Conservation (phyloP, 2,329 filamentous ascomycete species). For the Ceratocystis huliohia region DNA sequence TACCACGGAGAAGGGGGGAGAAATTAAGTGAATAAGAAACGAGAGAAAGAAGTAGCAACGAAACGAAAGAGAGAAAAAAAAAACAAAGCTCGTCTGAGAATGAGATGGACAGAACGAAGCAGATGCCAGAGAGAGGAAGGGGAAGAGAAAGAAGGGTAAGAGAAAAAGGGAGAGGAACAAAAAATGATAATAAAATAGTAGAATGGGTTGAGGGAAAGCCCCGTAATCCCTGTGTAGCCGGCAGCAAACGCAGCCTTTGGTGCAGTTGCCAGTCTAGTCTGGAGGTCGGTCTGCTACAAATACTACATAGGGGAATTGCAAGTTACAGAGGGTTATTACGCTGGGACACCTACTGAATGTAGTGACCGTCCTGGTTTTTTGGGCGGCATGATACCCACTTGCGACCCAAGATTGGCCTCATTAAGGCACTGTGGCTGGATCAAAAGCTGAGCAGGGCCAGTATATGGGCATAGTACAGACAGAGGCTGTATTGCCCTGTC, state of each 20-base stretch:
- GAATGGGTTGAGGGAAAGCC: background rate
- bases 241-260: background rate
- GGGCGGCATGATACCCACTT: background rate
- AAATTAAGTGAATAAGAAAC: slow-evolving; percentile 17
- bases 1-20: slow-evolving; percentile 9
- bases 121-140: background rate
- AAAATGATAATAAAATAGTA: background rate
- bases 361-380: too few relatives aligned
- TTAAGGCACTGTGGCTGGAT: too few relatives aligned
- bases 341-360: too few relatives aligned
- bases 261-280: background rate
- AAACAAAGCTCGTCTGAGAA: background rate
- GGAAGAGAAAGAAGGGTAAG: background rate
- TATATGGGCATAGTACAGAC: background rate
- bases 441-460: too few relatives aligned
- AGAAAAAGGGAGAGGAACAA: background rate
- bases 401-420: too few relatives aligned
- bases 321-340: too few relatives aligned
- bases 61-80: background rate
- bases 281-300: too few relatives aligned
- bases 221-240: background rate
- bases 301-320: too few relatives aligned
- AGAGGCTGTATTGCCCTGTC: background rate
- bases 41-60: background rate
- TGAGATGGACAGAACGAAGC: background rate